Percentiles rank a stretch among this genome's conserved stretches.
Evolutionary conservation across 139 green algal genomes (phyloP).

Genomic region (Tetraselmis chui): DNA sequence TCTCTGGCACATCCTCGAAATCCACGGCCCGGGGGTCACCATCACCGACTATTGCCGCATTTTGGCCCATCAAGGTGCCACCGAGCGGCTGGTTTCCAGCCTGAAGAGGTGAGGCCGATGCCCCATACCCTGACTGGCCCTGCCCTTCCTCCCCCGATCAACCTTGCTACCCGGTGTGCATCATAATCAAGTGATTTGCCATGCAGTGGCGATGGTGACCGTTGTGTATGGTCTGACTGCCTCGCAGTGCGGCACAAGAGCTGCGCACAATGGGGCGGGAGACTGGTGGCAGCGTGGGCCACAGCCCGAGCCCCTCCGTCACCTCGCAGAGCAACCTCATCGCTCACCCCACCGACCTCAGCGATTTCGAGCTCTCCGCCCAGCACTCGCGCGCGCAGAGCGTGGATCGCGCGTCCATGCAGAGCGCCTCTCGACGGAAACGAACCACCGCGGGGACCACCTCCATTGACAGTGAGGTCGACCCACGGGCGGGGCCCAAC

Average conservation of each 20-base stretch:
- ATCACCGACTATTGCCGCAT: conserved; percentile 59
- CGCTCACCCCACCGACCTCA: not conserved
- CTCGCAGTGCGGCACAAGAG: not conserved
- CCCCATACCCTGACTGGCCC: too few species aligned
- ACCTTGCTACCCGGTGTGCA: not conserved
- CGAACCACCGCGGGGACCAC: not conserved
- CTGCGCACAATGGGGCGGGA: too few species aligned
- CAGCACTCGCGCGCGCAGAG: not conserved
- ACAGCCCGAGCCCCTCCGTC: not conserved
- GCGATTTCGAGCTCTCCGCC: not conserved
- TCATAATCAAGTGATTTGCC: too few species aligned
- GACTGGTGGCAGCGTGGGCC: not conserved
- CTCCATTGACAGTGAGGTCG: not conserved
- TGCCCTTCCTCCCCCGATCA: not conserved
- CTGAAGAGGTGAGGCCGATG: conserved; percentile 39
- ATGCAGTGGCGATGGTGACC: too few species aligned
- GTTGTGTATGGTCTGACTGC: too few species aligned
- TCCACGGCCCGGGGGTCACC: conserved; percentile 21
- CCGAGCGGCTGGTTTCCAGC: conserved; percentile 44
- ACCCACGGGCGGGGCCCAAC: not conserved
- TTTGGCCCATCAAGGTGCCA: conserved; percentile 43
- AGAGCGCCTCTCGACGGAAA: not conserved
- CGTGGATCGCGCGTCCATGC: not conserved
- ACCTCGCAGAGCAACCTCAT: not conserved
- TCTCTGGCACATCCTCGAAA: conserved; percentile 51